These are phyloP conservation scores for Colletotrichum paranaense DNA, from an alignment of 2,329 filamentous ascomycete genomes.

Conservation along the genomic window DNA sequence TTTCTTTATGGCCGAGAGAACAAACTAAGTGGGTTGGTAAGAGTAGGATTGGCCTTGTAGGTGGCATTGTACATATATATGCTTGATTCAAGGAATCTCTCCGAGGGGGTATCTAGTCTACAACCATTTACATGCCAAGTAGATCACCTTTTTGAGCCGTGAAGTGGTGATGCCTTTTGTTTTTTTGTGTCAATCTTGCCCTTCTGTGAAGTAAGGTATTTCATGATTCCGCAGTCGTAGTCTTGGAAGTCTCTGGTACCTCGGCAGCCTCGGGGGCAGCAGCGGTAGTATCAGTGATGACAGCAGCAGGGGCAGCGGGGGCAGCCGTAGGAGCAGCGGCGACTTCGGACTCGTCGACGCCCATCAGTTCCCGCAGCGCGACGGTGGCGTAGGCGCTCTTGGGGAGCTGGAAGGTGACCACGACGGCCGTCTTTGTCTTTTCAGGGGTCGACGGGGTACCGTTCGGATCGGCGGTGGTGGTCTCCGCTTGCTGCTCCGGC, in stretches of 20 bases:
- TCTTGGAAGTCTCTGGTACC: not conserved
- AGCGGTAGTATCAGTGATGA: not conserved
- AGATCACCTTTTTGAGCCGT: not conserved
- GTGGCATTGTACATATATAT: constrained; percentile 24
- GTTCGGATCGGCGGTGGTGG: constrained; percentile 35
- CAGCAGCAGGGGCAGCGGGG: not conserved
- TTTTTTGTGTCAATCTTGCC: too few relatives aligned
- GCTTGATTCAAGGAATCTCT: not conserved
- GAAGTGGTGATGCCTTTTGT: not conserved
- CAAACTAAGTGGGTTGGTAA: not conserved
- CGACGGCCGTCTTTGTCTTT: constrained; percentile 70
- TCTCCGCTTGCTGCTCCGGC: constrained; percentile 27
- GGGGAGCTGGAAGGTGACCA: constrained; percentile 80
- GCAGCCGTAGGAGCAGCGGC: not conserved
- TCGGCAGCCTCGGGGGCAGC: not conserved
- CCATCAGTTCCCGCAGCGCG: constrained; percentile 81
- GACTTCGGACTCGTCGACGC: constrained; percentile 42
- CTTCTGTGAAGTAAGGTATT: not conserved
- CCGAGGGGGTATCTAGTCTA: constrained; percentile 33
- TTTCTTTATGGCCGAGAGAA: not conserved
- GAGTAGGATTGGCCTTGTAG: not conserved
- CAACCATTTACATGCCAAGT: constrained; percentile 29
- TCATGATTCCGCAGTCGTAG: not conserved
- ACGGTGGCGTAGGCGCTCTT: constrained; percentile 89
- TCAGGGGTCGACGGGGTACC: not conserved